Conservation (phyloP, 768 basidiomycete genomes). For the Leccinum rimulosum region DNA sequence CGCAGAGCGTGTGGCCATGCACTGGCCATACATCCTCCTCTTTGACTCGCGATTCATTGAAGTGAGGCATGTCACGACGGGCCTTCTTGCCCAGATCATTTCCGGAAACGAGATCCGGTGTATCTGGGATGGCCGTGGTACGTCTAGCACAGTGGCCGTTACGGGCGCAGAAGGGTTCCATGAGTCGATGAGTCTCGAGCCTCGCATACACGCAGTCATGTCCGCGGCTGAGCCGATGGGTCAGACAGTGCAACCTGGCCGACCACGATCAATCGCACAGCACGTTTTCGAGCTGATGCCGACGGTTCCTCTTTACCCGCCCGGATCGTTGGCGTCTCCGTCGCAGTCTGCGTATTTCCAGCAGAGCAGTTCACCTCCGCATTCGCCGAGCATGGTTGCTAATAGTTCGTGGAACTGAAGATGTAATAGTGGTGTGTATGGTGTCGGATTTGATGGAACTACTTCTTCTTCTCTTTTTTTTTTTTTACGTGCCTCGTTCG, state of each 20-base stretch:
- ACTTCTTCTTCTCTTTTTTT: too few relatives aligned
- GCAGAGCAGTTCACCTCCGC: constrained; percentile 51
- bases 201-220: constrained; percentile 87
- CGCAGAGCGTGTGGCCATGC: constrained; percentile 85
- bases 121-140: constrained; percentile 83
- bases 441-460: not conserved
- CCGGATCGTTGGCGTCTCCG: constrained; percentile 51
- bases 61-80: constrained; percentile 79
- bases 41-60: constrained; percentile 92
- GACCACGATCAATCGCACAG: constrained; percentile 56
- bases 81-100: constrained; percentile 79
- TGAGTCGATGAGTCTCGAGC: constrained; percentile 61
- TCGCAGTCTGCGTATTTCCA: constrained; percentile 52
- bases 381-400: constrained; percentile 46
- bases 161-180: constrained; percentile 33
- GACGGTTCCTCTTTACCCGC: constrained; percentile 37
- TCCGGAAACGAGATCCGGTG: constrained; percentile 79
- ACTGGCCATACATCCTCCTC: constrained; percentile 83
- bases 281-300: constrained; percentile 74
- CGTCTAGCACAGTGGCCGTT: constrained; percentile 25
- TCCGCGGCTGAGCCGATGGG: constrained; percentile 44
- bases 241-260: constrained; percentile 37
- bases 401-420: constrained; percentile 24
- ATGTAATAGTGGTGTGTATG: not conserved
- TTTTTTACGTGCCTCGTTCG: not conserved